phyloP scores from a whole-genome alignment of 331 rosid genomes.

The Quercus tomentella region DNA sequence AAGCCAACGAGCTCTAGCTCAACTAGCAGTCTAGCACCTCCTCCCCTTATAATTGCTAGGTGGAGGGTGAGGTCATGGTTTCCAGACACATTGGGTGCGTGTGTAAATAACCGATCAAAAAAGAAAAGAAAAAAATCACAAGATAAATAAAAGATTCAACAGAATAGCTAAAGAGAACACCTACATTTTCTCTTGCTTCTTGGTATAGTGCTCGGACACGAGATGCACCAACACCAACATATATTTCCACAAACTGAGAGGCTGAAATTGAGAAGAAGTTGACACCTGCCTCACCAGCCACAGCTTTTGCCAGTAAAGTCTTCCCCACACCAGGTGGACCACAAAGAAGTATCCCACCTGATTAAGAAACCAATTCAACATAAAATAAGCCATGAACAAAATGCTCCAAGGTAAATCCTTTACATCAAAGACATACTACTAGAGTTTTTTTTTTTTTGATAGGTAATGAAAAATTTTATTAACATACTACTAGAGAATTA shows the following conservation, averaged over 20 bases:
- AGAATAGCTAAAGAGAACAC: conserved; percentile 21
- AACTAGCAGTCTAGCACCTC: background rate
- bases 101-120: background rate
- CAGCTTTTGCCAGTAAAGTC: conserved; percentile 97
- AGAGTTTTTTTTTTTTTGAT: background rate
- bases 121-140: background rate
- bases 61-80: too few species aligned
- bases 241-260: conserved; percentile 95
- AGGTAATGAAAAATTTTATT: too few species aligned
- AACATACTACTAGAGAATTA: background rate
- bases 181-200: conserved; percentile 90
- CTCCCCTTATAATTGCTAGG: background rate
- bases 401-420: background rate
- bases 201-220: conserved; percentile 95
- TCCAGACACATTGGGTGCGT: too few species aligned
- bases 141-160: background rate
- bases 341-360: conserved; percentile 98
- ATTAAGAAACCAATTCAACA: conserved; percentile 34
- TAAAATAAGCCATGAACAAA: conserved; percentile 14
- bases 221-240: conserved; percentile 98
- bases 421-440: background rate
- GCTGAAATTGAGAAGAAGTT: conserved; percentile 99
- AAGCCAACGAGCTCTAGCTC: background rate
- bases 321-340: conserved; percentile 99
- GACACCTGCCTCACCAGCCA: conserved; percentile 99